phyloP scores from a whole-genome alignment of 805 yeast species.

The Kodamaea kakaduensis region DNA sequence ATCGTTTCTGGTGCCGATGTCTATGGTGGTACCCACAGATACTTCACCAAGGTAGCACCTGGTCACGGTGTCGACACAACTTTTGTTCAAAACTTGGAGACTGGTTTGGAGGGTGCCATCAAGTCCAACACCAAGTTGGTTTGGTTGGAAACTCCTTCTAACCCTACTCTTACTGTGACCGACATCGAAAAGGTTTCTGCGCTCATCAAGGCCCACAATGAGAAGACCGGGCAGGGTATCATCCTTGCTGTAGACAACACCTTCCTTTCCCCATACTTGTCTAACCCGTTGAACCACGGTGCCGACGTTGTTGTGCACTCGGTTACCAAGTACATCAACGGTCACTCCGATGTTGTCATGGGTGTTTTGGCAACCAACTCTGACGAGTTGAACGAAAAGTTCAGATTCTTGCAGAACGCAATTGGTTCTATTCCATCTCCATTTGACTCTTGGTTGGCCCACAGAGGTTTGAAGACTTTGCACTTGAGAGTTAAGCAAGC shows the following conservation, averaged over 20 bases:
- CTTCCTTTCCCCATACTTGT: conserved; percentile 80
- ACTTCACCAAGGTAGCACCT: conserved; percentile 79
- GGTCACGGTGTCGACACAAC: conserved; percentile 70
- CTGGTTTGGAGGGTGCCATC: conserved; percentile 54
- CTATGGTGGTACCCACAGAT: conserved; percentile 89
- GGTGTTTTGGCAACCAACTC: conserved; percentile 75
- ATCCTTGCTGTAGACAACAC: conserved; percentile 82
- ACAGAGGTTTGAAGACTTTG: conserved; percentile 84
- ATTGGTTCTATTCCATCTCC: conserved; percentile 88
- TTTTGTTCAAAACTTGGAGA: conserved; percentile 61
- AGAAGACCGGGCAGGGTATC: conserved; percentile 43
- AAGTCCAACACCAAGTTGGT: conserved; percentile 66
- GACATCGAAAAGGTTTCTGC: conserved; percentile 62
- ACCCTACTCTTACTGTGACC: conserved; percentile 79
- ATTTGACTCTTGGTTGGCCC: conserved; percentile 89
- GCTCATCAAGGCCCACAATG: conserved; percentile 45
- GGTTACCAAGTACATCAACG: conserved; percentile 86
- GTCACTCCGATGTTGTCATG: conserved; percentile 88
- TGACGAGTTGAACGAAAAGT: conserved; percentile 54
- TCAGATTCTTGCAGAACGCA: conserved; percentile 81
- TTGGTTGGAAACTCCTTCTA: conserved; percentile 87
- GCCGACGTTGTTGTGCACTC: conserved; percentile 88
- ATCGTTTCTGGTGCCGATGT: conserved; percentile 80
- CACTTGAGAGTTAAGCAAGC: conserved; percentile 77
- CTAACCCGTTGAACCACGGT: conserved; percentile 78